Conservation (phyloP, 2,329 filamentous ascomycete species). For the Leptographium lundbergii region DNA sequence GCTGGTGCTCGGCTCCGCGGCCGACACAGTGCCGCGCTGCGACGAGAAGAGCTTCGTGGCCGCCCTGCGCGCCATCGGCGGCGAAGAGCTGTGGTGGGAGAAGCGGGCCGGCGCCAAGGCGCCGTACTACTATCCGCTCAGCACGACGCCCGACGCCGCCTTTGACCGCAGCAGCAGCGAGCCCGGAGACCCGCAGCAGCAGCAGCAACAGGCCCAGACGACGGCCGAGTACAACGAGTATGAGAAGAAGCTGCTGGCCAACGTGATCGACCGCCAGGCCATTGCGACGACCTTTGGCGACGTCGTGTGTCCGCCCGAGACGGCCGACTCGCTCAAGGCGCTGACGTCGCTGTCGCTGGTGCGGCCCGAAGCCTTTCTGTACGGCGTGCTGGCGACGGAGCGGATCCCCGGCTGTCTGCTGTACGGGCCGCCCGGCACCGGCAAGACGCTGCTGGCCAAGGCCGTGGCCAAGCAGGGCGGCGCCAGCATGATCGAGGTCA, state of each 20-base stretch:
- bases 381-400: slow-evolving; percentile 83
- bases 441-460: slow-evolving; percentile 58
- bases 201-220: not conserved
- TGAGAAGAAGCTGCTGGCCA: slow-evolving; percentile 70
- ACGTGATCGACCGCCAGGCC: slow-evolving; percentile 68
- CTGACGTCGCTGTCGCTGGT: slow-evolving; percentile 78
- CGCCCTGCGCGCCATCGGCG: slow-evolving; percentile 16
- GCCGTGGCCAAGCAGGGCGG: slow-evolving; percentile 57
- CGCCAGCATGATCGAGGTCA: slow-evolving; percentile 72
- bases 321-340: slow-evolving; percentile 76
- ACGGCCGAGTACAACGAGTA: slow-evolving; percentile 42
- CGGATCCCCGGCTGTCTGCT: slow-evolving; percentile 81
- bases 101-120: slow-evolving; percentile 10
- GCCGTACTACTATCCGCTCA: slow-evolving; percentile 17
- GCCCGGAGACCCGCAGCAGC: no score
- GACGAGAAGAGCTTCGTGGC: slow-evolving; percentile 11
- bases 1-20: slow-evolving; percentile 12
- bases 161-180: no score
- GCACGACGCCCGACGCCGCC: not conserved
- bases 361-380: slow-evolving; percentile 88
- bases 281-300: slow-evolving; percentile 81
- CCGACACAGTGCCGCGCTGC: slow-evolving; percentile 5
- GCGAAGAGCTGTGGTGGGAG: slow-evolving; percentile 16
- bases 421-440: slow-evolving; percentile 77
- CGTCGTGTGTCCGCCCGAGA: slow-evolving; percentile 71